Evolutionary conservation across 257 asterid species (phyloP).

Genomic region (Voacanga thouarsii): DNA sequence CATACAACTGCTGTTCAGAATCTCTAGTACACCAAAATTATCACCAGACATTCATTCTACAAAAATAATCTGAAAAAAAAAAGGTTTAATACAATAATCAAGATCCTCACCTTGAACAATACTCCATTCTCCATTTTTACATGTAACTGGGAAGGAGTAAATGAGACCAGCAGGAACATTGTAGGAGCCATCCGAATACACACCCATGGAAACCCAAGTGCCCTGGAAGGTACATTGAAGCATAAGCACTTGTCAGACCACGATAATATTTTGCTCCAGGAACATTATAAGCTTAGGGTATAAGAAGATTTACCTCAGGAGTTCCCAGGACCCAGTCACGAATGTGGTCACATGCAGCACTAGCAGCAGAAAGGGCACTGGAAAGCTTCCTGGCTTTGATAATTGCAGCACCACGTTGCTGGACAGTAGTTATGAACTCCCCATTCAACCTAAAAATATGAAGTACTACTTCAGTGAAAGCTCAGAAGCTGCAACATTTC

Average conservation of each 20-base stretch:
- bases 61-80: background rate
- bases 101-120: constrained; percentile 75
- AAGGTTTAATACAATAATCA: background rate
- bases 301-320: constrained; percentile 56
- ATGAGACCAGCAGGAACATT: constrained; percentile 84
- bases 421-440: constrained; percentile 79
- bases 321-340: constrained; percentile 99
- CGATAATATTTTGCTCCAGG: background rate
- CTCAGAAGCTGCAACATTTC: background rate
- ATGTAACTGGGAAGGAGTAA: constrained; percentile 89
- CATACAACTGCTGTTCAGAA: background rate
- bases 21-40: background rate
- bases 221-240: constrained; percentile 41
- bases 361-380: constrained; percentile 97
- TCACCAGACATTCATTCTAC: background rate
- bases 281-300: background rate
- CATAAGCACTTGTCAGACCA: background rate
- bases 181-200: constrained; percentile 93
- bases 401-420: constrained; percentile 97
- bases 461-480: background rate
- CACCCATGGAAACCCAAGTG: constrained; percentile 96
- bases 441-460: constrained; percentile 57
- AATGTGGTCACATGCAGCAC: constrained; percentile 94
- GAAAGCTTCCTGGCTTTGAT: constrained; percentile 92
- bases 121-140: constrained; percentile 93